Conservation (phyloP, 108 stramenopile species). For the Nitzschia palea region DNA sequence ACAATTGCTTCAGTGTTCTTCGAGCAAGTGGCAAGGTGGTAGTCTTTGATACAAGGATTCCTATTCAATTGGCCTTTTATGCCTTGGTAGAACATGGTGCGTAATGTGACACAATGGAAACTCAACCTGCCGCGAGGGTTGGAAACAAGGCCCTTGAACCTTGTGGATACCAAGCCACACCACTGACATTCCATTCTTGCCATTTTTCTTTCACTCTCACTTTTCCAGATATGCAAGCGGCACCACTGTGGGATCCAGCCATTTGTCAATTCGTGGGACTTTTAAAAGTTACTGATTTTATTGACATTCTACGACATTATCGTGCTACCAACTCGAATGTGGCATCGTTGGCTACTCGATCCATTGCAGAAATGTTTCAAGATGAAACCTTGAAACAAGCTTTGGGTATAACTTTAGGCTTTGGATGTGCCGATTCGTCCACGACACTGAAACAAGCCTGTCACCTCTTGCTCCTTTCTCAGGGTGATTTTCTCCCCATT, state of each 20-base stretch:
- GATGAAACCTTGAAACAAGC: slow-evolving; percentile 39
- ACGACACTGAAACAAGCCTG: slow-evolving; percentile 82
- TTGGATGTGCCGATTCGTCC: slow-evolving; percentile 59
- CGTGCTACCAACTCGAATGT: slow-evolving; percentile 61
- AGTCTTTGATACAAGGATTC: slow-evolving; percentile 96
- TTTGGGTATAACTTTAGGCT: slow-evolving; percentile 18
- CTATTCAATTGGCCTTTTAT: slow-evolving; percentile 97
- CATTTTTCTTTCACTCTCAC: background rate
- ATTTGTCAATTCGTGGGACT: slow-evolving; percentile 89
- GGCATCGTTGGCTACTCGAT: slow-evolving; percentile 65
- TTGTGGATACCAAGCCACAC: background rate
- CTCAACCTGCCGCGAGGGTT: no score
- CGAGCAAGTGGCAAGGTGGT: slow-evolving; percentile 89
- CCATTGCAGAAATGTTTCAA: slow-evolving; percentile 77
- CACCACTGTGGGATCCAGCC: slow-evolving; percentile 93
- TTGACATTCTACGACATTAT: slow-evolving; percentile 90
- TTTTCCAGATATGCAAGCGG: slow-evolving; percentile 87
- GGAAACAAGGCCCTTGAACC: background rate
- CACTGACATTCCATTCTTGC: background rate
- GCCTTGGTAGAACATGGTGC: slow-evolving; percentile 96
- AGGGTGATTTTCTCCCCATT: slow-evolving; percentile 83
- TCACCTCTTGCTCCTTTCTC: slow-evolving; percentile 39
- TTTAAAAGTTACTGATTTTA: slow-evolving; percentile 95
- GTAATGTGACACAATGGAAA: no score
- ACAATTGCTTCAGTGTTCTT: slow-evolving; percentile 76